Conservation (phyloP, 192 early-diverging fungal species). For the Martensiomyces pterosporus region DNA sequence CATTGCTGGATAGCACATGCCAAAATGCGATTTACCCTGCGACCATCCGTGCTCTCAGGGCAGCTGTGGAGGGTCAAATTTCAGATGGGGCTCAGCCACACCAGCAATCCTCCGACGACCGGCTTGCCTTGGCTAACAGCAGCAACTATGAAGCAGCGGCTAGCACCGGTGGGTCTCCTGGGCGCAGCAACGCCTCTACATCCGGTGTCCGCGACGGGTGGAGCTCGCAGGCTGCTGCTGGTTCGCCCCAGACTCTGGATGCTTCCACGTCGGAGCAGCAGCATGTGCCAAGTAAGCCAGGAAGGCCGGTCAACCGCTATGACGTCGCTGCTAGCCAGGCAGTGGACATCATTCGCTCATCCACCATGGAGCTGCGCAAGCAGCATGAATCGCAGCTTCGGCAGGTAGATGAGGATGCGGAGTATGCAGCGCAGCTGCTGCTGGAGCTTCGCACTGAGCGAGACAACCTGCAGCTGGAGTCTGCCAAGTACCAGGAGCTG, state of each 20-base stretch:
- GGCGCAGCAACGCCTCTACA: neutral
- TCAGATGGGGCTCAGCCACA: neutral
- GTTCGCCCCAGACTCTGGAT: neutral
- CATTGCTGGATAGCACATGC: neutral
- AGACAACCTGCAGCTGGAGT: slow-evolving; percentile 11
- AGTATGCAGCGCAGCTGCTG: slow-evolving; percentile 39
- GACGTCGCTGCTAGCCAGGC: slow-evolving; percentile 11
- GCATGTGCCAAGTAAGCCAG: too few relatives aligned
- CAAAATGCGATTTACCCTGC: neutral
- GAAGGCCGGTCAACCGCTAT: slow-evolving; percentile 11
- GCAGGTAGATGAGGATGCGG: slow-evolving; percentile 28
- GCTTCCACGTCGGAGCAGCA: neutral
- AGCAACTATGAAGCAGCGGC: too few relatives aligned
- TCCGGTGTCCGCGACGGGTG: too few relatives aligned
- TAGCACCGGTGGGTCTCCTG: neutral
- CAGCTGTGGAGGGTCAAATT: neutral
- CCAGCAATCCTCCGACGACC: too few relatives aligned
- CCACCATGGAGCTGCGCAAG: slow-evolving; percentile 23
- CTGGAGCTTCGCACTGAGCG: slow-evolving; percentile 40
- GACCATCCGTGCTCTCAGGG: neutral
- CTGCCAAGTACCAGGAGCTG: slow-evolving; percentile 6
- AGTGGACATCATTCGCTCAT: slow-evolving; percentile 6
- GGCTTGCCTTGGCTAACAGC: too few relatives aligned
- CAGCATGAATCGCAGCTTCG: slow-evolving; percentile 13
- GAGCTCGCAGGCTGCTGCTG: too few relatives aligned